phyloP scores from a whole-genome alignment of 768 basidiomycete species.

The Pulveroboletus sp. region DNA sequence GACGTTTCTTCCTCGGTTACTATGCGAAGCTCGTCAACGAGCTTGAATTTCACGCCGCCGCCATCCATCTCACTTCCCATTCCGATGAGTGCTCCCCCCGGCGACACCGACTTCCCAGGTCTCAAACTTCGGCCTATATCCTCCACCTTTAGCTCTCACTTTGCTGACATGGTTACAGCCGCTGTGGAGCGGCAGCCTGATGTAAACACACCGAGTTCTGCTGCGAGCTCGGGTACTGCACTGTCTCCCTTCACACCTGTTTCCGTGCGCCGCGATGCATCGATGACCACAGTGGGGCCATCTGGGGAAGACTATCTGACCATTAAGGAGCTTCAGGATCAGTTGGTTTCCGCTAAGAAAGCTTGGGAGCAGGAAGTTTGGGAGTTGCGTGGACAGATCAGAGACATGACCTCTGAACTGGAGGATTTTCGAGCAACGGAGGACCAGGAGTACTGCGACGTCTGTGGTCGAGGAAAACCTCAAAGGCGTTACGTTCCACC shows the following conservation, averaged over 20 bases:
- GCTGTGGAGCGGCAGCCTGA: slow-evolving; percentile 35
- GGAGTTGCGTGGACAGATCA: slow-evolving; percentile 74
- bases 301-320: slow-evolving; percentile 43
- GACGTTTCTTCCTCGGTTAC: slow-evolving; percentile 9
- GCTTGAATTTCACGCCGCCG: slow-evolving; percentile 10
- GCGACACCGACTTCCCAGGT: slow-evolving; percentile 58
- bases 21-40: slow-evolving; percentile 10
- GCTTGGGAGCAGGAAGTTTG: slow-evolving; percentile 72
- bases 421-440: slow-evolving; percentile 49
- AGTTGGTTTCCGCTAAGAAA: slow-evolving; percentile 53
- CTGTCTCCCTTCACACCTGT: slow-evolving; percentile 50
- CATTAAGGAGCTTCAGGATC: slow-evolving; percentile 57
- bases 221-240: slow-evolving; percentile 36
- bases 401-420: slow-evolving; percentile 67
- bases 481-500: slow-evolving; percentile 9
- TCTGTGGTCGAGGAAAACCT: slow-evolving; percentile 54
- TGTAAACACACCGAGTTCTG: slow-evolving; percentile 50
- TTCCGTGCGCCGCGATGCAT: slow-evolving; percentile 31
- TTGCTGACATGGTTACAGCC: slow-evolving; percentile 43
- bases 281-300: slow-evolving; percentile 18
- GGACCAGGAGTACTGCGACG: slow-evolving; percentile 48
- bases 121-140: slow-evolving; percentile 76
- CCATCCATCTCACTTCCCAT: slow-evolving; percentile 15
- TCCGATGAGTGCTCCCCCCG: slow-evolving; percentile 66
- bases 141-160: slow-evolving; percentile 69